These are phyloP conservation scores for Vanilla planifolia DNA, from an alignment of 106 monocot genomes.

Conservation along the genomic window DNA sequence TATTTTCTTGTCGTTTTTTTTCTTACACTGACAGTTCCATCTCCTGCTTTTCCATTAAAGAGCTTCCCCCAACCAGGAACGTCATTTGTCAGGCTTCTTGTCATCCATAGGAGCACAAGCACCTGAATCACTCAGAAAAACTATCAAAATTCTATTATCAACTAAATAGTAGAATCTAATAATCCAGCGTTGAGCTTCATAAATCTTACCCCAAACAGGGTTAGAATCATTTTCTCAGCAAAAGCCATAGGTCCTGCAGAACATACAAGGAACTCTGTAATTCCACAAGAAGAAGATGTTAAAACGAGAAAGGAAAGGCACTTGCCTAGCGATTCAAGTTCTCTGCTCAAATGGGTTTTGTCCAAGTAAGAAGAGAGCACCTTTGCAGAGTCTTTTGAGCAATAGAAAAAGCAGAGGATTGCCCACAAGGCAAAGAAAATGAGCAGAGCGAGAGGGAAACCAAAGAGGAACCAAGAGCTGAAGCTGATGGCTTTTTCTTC, in stretches of 20 bases:
- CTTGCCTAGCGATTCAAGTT: constrained; percentile 69
- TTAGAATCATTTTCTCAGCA: constrained; percentile 92
- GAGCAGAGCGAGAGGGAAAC: constrained; percentile 64
- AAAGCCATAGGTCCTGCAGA: constrained; percentile 83
- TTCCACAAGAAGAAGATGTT: neutral
- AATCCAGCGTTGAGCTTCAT: too few relatives aligned
- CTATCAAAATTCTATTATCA: constrained; percentile 4
- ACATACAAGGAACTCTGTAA: neutral
- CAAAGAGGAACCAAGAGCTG: constrained; percentile 81
- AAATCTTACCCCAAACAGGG: constrained; percentile 80
- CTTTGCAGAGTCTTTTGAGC: constrained; percentile 41
- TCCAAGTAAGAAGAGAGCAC: constrained; percentile 63
- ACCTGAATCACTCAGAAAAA: too few relatives aligned
- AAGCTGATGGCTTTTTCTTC: constrained; percentile 57
- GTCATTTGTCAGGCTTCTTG: constrained; percentile 68
- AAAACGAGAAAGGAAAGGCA: neutral
- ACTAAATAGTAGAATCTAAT: too few relatives aligned
- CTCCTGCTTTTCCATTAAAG: constrained; percentile 61
- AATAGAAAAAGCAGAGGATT: constrained; percentile 60
- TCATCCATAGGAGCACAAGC: constrained; percentile 94
- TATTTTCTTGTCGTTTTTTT: neutral
- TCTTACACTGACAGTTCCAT: constrained; percentile 95
- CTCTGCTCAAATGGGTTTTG: constrained; percentile 50
- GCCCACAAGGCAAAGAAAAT: constrained; percentile 71
- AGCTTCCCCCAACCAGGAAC: constrained; percentile 87